A percentile compares a stretch with the other conserved stretches of the same genome.
phyloP scores from a whole-genome alignment of 169 alveolate species.

The Eimeria necatrix region DNA sequence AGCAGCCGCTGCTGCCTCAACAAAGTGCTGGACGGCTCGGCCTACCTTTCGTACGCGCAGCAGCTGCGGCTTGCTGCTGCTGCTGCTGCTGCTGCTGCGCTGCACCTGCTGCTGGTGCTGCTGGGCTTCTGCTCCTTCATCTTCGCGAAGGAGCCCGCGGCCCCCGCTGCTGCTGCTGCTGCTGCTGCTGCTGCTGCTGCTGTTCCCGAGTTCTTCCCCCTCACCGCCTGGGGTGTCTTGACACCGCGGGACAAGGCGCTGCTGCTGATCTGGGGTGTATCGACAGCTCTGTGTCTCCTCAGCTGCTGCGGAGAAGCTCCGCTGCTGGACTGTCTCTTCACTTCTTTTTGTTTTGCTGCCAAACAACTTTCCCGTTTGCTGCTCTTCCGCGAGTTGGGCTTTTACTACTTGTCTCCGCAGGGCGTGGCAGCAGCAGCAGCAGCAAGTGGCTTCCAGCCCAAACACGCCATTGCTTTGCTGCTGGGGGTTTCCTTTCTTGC shows the following conservation, averaged over 20 bases:
- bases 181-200: constrained; percentile 15
- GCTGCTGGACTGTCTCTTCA: not conserved
- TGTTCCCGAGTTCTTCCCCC: constrained; percentile 47
- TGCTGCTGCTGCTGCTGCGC: constrained; percentile 16
- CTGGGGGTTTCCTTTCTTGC: not conserved
- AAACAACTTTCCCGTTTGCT: not conserved
- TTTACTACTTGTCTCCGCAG: not conserved
- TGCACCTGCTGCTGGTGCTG: constrained; percentile 21
- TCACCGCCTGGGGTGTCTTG: not conserved
- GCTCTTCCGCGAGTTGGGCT: not conserved
- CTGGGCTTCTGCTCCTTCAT: not conserved
- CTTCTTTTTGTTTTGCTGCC: not conserved
- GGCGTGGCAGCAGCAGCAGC: constrained; percentile 23
- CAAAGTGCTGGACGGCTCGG: not conserved
- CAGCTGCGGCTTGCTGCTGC: constrained; percentile 60
- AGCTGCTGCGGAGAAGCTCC: constrained; percentile 13
- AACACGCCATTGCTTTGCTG: constrained; percentile 4
- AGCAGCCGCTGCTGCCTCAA: not conserved
- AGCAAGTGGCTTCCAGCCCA: not conserved
- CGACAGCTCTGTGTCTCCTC: not conserved
- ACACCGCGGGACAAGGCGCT: not conserved
- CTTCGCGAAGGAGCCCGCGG: not conserved
- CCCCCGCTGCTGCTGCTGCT: not conserved
- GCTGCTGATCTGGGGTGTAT: constrained; percentile 9
- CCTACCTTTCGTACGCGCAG: constrained; percentile 20